Conservation (phyloP, 306 rosid genomes). For the Quercus ilex region DNA sequence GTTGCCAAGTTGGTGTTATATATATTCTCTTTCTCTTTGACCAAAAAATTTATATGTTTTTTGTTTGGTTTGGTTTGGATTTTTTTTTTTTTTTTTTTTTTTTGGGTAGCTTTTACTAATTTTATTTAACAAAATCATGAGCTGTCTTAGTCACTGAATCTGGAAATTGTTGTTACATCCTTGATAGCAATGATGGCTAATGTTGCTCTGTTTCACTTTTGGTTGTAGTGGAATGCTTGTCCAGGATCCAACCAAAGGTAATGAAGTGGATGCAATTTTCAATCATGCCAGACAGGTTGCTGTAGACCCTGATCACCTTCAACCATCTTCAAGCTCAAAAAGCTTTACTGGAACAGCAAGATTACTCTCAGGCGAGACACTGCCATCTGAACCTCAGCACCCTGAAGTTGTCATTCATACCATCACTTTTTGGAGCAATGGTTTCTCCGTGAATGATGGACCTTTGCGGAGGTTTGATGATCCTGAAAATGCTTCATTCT, state of each 20-base stretch:
- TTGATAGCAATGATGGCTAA: not conserved
- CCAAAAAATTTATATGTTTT: not conserved
- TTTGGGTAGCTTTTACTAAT: no score
- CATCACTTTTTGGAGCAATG: slow-evolving; percentile 88
- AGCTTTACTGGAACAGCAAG: slow-evolving; percentile 82
- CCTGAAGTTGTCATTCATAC: slow-evolving; percentile 43
- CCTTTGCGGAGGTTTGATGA: slow-evolving; percentile 70
- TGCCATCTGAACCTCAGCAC: slow-evolving; percentile 57
- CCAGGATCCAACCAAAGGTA: slow-evolving; percentile 63
- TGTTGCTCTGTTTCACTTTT: slow-evolving; percentile 1
- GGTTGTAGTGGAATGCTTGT: slow-evolving; percentile 90
- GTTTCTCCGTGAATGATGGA: slow-evolving; percentile 74
- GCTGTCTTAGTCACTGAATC: not conserved
- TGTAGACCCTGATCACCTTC: slow-evolving; percentile 44
- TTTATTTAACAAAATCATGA: not conserved
- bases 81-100: no score
- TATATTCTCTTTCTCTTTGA: not conserved
- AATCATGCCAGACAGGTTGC: slow-evolving; percentile 56
- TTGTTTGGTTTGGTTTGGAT: no score
- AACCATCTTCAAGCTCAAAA: slow-evolving; percentile 48
- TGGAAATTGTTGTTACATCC: not conserved
- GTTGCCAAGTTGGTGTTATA: not conserved
- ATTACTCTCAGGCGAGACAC: slow-evolving; percentile 76
- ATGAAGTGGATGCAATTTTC: slow-evolving; percentile 66
- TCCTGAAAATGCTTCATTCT: slow-evolving; percentile 75